Evolutionary conservation across 768 basidiomycete genomes (phyloP), one percentile per base, ranked within the genome.

Genomic region (Omphalotus guepiniiformis): DNA sequence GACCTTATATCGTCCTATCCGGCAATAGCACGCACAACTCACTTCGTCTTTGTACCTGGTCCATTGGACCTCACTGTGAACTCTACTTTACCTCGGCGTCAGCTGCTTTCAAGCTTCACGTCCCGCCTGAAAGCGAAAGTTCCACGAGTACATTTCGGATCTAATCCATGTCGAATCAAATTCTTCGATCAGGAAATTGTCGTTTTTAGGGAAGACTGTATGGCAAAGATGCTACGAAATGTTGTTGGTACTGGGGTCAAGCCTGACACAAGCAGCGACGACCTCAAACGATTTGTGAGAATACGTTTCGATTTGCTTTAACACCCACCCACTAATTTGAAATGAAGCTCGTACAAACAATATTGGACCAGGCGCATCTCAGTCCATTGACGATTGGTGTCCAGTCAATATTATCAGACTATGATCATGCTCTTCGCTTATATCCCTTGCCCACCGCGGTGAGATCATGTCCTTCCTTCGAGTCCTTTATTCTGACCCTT

Each of bases 181-280:
- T 97, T 96, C 60, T 94, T 94, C 61, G 82, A 89, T 23, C 94
- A 97, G 62, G 96, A 99, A 67, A 83, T 99, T 44, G 93, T 97
- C 36, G 69, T 99, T 21, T 96, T 88, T 59, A 74, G 96, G 34
- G 92, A 98, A 56, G 93, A 98, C 62, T 63, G 85, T 40, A 97
- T 99, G 93, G 79, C 90, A 1, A 77, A 85, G 55, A 93, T 98
- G 91, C 67, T 98, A 52, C 72, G 96, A 55, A 96, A 97, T 63
- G 76, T 91, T 18, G 83, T 97, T 4, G 85, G 89, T 9, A 83
- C 94, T 4, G 85, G 89, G 8, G 83, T 95, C 28, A 96, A 96
- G 60, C 83, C 85, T 2, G 79, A 87, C 38, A 80, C 83, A 19
- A 72, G 76, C 39, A 85, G 83, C 52, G 85, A 85, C 35, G 86